Base-by-base conservation (phyloP, 345 rosid genomes). In the Hibiscus mutabilis region DNA sequence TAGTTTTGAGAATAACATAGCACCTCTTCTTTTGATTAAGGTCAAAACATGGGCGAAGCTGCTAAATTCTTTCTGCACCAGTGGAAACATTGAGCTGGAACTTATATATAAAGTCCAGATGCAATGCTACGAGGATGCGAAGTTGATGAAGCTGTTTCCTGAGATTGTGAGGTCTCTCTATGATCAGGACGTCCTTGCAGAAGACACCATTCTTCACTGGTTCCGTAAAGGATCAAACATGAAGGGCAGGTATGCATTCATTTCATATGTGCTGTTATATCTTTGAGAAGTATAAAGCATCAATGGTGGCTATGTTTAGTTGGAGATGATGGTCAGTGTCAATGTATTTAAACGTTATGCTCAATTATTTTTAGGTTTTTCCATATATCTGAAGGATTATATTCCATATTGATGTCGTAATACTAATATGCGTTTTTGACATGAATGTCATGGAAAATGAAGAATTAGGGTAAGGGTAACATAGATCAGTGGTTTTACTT, bases 51-150 rank as follows among this genome's bases (percentile, higher is more conserved):
- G 98, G 98, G 96, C 98, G 21, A 51, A 80, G 25, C 88, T 96
- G 70, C 77, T 96, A 61, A 86, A 89, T 79, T 71, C 88, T 3
- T 87, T 92, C 83, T 96, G 99, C 76, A 89, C 87, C 76, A 91
- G 74, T 52, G 95, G 91, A 46, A 96, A 88, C 78, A 90, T 92
- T 63, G 92, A 92, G 91, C 86, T 96, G 79, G 99, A 96, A 74
- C 93, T 96, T 35, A 74, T 92, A 73, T 96, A 96, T 83, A 92
- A 96, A 77, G 95, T 92, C 55, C 99, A 96, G 82, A 85, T 91
- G 95, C 99, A 96, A 75, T 96, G 96, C 79, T 92, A 96, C 33
- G 99, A 92, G 83, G 99, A 95, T 79, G 91, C 98, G 8, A 96
- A 96, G 82, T 88, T 96, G 76, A 89, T 92, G 99, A 96, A 96